These are phyloP conservation scores for Ogataea hybrid DNA, from an alignment of 1,139 yeast species.

Conservation along the genomic window DNA sequence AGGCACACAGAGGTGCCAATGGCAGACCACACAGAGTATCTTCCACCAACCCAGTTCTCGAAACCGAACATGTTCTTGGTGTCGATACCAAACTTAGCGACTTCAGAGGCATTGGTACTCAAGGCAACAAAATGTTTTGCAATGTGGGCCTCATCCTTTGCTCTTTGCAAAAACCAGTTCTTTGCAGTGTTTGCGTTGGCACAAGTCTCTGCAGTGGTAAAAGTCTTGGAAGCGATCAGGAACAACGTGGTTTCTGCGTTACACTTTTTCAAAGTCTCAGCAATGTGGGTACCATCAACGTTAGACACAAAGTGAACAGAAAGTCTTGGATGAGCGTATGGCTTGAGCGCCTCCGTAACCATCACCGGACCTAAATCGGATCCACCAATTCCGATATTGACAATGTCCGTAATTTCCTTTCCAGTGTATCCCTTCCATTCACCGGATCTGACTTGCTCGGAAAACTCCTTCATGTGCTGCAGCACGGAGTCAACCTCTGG, in stretches of 20 bases:
- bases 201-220: slow-evolving; percentile 97
- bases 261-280: slow-evolving; percentile 77
- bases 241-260: slow-evolving; percentile 92
- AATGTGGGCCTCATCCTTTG: slow-evolving; percentile 63
- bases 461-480: slow-evolving; percentile 94
- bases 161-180: slow-evolving; percentile 81
- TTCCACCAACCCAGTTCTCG: slow-evolving; percentile 98
- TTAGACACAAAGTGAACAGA: slow-evolving; percentile 92
- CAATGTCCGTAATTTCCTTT: slow-evolving; percentile 87
- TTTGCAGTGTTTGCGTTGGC: slow-evolving; percentile 96
- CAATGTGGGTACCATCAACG: slow-evolving; percentile 97
- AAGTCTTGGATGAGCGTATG: slow-evolving; percentile 74
- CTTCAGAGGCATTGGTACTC: slow-evolving; percentile 90
- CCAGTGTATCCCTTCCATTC: slow-evolving; percentile 97
- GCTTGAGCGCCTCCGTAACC: slow-evolving; percentile 97
- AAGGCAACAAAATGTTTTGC: slow-evolving; percentile 98
- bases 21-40: slow-evolving; percentile 99
- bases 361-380: slow-evolving; percentile 98
- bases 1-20: slow-evolving; percentile 94
- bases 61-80: slow-evolving; percentile 98
- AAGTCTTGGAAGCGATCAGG: slow-evolving; percentile 94
- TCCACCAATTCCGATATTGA: slow-evolving; percentile 98
- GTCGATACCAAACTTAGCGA: slow-evolving; percentile 92
- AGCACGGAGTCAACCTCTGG: slow-evolving; percentile 88
- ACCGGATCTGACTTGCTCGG: slow-evolving; percentile 86